Evolutionary conservation across 768 basidiomycete genomes (phyloP).

Genomic region (Mrakia frigida): DNA sequence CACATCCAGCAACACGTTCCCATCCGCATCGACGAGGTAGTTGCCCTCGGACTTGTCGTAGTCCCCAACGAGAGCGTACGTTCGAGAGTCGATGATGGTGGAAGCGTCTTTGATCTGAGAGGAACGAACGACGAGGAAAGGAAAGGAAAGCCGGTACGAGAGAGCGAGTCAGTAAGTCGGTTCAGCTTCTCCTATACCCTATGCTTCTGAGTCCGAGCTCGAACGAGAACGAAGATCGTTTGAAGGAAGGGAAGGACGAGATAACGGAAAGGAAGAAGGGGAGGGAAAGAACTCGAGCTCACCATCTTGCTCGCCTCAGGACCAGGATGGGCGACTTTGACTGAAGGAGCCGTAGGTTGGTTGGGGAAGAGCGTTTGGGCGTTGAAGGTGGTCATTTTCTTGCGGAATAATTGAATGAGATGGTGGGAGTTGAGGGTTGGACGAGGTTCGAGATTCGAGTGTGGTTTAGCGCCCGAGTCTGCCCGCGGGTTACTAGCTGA

Average conservation of each 20-base stretch:
- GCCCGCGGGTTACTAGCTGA: too few relatives aligned
- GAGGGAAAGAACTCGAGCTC: conserved; percentile 37
- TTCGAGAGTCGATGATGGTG: conserved; percentile 31
- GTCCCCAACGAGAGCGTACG: conserved; percentile 31
- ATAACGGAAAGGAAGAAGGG: background rate
- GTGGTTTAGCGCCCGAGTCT: too few relatives aligned
- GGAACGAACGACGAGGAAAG: background rate
- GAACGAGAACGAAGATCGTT: too few relatives aligned
- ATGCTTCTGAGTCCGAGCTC: background rate
- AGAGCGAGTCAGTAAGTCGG: background rate
- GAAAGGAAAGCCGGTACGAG: background rate
- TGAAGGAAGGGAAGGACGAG: background rate
- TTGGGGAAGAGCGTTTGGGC: background rate
- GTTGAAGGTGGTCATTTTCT: background rate
- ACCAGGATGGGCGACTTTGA: conserved; percentile 30
- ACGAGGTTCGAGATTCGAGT: too few relatives aligned
- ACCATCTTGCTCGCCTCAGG: conserved; percentile 40
- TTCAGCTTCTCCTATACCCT: too few relatives aligned
- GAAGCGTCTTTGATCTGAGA: background rate
- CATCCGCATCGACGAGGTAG: conserved; percentile 48
- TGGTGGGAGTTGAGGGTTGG: too few relatives aligned
- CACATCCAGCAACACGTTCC: conserved; percentile 47
- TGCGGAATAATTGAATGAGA: background rate
- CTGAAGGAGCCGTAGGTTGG: conserved; percentile 20
- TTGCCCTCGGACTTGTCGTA: conserved; percentile 39